Conservation (phyloP, 345 rosid species). For the Combretum micranthum region DNA sequence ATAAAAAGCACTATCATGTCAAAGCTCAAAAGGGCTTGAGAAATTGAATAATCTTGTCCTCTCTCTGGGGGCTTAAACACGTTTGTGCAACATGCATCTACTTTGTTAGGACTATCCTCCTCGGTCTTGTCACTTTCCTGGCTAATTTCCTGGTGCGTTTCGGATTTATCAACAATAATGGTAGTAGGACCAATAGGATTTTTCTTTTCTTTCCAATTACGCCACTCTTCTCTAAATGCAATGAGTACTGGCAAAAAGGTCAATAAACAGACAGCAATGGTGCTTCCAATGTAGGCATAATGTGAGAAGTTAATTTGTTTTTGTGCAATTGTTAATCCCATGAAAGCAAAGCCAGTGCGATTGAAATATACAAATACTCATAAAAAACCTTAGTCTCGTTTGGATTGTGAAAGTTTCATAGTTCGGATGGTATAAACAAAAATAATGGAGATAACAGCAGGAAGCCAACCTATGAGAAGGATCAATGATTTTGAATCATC, state of each 20-base stretch:
- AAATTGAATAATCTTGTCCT: slow-evolving; percentile 20
- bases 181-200: background rate
- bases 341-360: slow-evolving; percentile 9
- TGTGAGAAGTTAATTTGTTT: slow-evolving; percentile 5
- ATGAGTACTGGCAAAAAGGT: slow-evolving; percentile 1
- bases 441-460: slow-evolving; percentile 7
- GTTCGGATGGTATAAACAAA: slow-evolving; percentile 13
- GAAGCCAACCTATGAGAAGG: slow-evolving; percentile 20
- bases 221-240: slow-evolving; percentile 4
- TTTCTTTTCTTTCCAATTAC: background rate
- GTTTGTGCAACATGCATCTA: slow-evolving; percentile 3
- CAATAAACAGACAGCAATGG: background rate
- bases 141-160: background rate
- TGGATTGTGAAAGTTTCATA: slow-evolving; percentile 2
- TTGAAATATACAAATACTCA: slow-evolving; percentile 8
- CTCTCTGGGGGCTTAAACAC: slow-evolving; percentile 4
- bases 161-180: background rate
- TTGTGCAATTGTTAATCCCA: slow-evolving; percentile 10
- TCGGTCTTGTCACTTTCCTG: background rate
- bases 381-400: slow-evolving; percentile 17
- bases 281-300: background rate
- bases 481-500: slow-evolving; percentile 13
- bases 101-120: background rate
- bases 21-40: slow-evolving; percentile 18
- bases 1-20: slow-evolving; percentile 18